A percentile compares a stretch with the other conserved stretches of the same genome.
phyloP scores from a whole-genome alignment of 345 rosid species.

The Gossypium arboreum region DNA sequence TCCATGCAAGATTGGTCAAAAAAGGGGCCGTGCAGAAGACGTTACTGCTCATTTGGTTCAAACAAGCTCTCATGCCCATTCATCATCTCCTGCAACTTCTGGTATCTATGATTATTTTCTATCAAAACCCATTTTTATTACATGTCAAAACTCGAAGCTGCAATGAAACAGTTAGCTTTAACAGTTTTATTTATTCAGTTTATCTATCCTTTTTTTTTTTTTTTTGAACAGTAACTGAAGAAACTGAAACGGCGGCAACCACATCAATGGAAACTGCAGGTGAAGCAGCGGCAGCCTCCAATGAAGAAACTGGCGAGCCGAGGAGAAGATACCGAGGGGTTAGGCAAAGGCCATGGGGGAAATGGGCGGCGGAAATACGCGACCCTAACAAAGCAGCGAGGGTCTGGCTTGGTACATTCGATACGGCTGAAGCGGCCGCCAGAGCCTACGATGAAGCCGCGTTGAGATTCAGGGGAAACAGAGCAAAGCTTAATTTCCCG shows the following conservation, averaged over 20 bases:
- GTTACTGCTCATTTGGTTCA: conserved; percentile 19
- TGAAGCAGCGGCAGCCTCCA: conserved; percentile 17
- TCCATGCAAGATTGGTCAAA: conserved; percentile 29
- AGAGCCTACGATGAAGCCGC: conserved; percentile 90
- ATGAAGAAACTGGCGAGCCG: conserved; percentile 42
- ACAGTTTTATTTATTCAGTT: no score
- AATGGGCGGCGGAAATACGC: conserved; percentile 91
- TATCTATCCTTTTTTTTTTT: not conserved
- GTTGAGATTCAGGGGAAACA: conserved; percentile 72
- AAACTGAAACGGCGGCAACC: conserved; percentile 14
- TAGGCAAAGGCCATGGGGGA: conserved; percentile 86
- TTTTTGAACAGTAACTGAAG: conserved; percentile 27
- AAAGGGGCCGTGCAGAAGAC: conserved; percentile 37
- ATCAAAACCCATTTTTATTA: not conserved
- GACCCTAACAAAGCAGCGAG: conserved; percentile 79
- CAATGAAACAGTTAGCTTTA: conserved; percentile 17
- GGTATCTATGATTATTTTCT: conserved; percentile 7
- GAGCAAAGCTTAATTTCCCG: conserved; percentile 81
- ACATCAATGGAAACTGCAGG: conserved; percentile 1
- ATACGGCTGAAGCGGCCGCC: conserved; percentile 81
- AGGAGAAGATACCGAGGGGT: conserved; percentile 74
- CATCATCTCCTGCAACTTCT: conserved; percentile 40
- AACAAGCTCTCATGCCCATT: conserved; percentile 27
- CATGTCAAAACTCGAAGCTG: not conserved
- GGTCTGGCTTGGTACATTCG: conserved; percentile 88